Evolutionary conservation across 2,329 filamentous ascomycete species (phyloP).

Genomic region (Aurifilum marmelostoma): DNA sequence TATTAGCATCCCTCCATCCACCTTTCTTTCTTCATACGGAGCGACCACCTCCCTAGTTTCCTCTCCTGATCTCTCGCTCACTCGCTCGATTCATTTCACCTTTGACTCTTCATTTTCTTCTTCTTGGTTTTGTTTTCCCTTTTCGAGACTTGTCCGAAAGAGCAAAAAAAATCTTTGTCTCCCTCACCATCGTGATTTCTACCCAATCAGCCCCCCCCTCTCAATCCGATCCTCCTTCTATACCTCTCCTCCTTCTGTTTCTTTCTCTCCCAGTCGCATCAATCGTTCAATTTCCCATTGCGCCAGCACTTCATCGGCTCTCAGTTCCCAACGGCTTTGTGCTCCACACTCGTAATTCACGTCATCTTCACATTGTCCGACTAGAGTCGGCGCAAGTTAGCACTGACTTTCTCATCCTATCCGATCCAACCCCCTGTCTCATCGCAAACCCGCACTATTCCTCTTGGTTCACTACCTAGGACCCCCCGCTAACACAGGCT

Average conservation of each 20-base stretch:
- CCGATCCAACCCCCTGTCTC: conserved; percentile 9
- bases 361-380: conserved; percentile 1
- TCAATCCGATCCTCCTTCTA: too few relatives aligned
- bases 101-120: background rate
- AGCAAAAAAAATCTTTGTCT: background rate
- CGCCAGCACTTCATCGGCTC: conserved; percentile 3
- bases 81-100: background rate
- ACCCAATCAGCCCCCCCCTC: background rate
- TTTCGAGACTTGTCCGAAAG: too few relatives aligned
- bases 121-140: too few relatives aligned
- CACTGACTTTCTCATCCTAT: background rate
- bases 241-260: background rate
- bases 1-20: conserved; percentile 18
- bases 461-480: background rate
- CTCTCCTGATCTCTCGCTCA: conserved; percentile 5
- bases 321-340: background rate
- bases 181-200: background rate
- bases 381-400: background rate
- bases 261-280: background rate
- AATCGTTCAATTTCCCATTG: background rate
- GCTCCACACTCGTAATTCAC: conserved; percentile 3
- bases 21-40: conserved; percentile 5
- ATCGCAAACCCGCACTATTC: conserved; percentile 4
- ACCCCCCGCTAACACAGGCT: background rate
- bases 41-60: conserved; percentile 7